Evolutionary conservation across 257 asterid genomes (phyloP).

Genomic region (Ballota nigra): DNA sequence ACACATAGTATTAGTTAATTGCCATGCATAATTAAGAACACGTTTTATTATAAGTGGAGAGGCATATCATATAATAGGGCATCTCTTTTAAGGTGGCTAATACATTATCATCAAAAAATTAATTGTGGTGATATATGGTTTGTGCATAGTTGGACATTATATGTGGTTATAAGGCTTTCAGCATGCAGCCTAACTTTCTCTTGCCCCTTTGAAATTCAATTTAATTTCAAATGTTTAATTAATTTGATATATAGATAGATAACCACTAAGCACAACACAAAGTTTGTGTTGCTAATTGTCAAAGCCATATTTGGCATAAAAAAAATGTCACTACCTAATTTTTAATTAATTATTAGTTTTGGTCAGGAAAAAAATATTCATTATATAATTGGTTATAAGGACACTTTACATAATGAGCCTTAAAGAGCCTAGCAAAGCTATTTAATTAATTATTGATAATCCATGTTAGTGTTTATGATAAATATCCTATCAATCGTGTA

Average conservation of each 20-base stretch:
- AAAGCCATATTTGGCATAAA: background rate
- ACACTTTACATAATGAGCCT: no score
- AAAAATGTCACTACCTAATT: slow-evolving; percentile 7
- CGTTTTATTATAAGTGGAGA: slow-evolving; percentile 27
- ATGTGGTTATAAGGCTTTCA: slow-evolving; percentile 36
- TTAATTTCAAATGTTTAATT: background rate
- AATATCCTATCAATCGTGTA: background rate
- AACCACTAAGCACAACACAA: slow-evolving; percentile 13
- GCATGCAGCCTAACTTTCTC: slow-evolving; percentile 18
- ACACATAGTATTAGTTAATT: background rate
- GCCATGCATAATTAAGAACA: background rate
- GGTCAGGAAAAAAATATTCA: no score
- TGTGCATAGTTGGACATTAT: slow-evolving; percentile 25
- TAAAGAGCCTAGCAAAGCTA: no score
- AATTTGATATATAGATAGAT: background rate
- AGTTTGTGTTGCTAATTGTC: background rate
- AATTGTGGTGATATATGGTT: slow-evolving; percentile 23
- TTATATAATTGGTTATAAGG: no score
- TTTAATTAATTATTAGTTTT: no score
- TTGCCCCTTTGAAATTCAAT: background rate
- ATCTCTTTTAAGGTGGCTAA: no score
- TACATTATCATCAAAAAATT: slow-evolving; percentile 23
- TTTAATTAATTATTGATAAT: slow-evolving; percentile 7
- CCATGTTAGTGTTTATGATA: background rate
- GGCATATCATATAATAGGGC: background rate